Conservation (phyloP, 148 eudicot genomes). For the Cornus florida region DNA sequence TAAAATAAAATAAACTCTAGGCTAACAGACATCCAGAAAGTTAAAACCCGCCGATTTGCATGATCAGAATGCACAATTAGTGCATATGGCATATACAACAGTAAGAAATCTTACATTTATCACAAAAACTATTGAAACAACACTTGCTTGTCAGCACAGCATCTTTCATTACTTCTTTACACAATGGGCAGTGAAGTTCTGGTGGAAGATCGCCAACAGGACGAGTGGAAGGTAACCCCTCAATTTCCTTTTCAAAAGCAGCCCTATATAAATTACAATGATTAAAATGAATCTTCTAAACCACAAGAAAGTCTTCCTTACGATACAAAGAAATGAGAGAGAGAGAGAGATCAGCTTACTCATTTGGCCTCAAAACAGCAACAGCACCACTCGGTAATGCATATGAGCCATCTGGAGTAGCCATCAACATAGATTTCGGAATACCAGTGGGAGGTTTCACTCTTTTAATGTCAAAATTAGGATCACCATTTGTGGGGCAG, state of each 20-base stretch:
- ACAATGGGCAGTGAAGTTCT: constrained; percentile 85
- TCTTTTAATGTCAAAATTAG: constrained; percentile 66
- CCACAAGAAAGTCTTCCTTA: constrained; percentile 1
- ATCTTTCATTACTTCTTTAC: constrained; percentile 95
- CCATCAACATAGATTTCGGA: constrained; percentile 88
- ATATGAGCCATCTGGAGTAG: constrained; percentile 80
- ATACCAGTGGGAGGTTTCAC: constrained; percentile 85
- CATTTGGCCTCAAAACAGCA: constrained; percentile 58
- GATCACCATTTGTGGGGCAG: constrained; percentile 95
- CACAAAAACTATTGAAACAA: constrained; percentile 84
- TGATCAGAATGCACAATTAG: not conserved
- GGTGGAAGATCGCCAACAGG: constrained; percentile 81
- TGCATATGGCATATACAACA: not conserved
- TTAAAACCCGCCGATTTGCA: not conserved
- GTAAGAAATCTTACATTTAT: constrained; percentile 69
- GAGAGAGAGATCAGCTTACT: constrained; percentile 19
- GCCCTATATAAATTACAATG: constrained; percentile 46
- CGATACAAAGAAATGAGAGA: not conserved
- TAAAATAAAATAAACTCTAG: too few relatives aligned
- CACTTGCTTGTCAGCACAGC: constrained; percentile 95
- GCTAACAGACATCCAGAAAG: not conserved
- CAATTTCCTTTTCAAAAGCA: constrained; percentile 87
- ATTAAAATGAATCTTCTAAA: constrained; percentile 3
- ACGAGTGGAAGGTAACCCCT: constrained; percentile 82
- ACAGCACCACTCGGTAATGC: constrained; percentile 77